phyloP scores from a whole-genome alignment of 371 early-diverging fungal species.

The Massospora cicadina region DNA sequence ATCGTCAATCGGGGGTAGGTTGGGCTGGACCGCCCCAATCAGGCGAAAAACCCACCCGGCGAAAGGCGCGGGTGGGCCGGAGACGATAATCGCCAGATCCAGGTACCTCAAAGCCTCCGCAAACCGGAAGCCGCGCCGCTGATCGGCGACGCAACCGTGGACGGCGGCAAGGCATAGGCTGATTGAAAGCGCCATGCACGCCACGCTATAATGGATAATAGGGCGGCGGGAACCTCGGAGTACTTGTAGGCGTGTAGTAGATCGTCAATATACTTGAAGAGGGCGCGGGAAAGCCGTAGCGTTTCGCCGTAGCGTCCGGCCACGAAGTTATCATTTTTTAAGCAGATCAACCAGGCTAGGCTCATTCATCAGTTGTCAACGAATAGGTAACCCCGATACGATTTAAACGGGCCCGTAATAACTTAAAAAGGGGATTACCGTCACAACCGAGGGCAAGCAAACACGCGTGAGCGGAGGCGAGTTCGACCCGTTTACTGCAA shows the following conservation, averaged over 20 bases:
- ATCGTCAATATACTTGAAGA: neutral
- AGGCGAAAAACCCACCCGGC: slow-evolving; percentile 17
- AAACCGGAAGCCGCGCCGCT: slow-evolving; percentile 6
- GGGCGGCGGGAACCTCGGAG: neutral
- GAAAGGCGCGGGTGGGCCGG: slow-evolving; percentile 3
- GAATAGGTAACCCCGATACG: no score
- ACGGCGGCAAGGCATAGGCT: neutral
- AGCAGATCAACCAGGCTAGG: no score
- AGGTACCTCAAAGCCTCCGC: slow-evolving; percentile 15
- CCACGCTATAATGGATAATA: neutral
- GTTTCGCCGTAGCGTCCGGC: no score
- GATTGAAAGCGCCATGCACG: neutral
- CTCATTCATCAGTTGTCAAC: no score
- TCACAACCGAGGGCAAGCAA: no score
- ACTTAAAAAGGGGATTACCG: no score
- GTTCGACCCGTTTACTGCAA: no score
- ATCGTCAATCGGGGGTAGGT: neutral
- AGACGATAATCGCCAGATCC: slow-evolving; percentile 17
- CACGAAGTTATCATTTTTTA: no score
- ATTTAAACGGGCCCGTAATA: no score
- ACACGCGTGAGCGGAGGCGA: no score
- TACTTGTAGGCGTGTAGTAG: neutral
- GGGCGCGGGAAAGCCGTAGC: neutral
- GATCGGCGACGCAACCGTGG: neutral
- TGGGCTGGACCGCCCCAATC: neutral